These are phyloP conservation scores for Xylaria sp. DNA, from an alignment of 2,329 filamentous ascomycete genomes.

Conservation along the genomic window DNA sequence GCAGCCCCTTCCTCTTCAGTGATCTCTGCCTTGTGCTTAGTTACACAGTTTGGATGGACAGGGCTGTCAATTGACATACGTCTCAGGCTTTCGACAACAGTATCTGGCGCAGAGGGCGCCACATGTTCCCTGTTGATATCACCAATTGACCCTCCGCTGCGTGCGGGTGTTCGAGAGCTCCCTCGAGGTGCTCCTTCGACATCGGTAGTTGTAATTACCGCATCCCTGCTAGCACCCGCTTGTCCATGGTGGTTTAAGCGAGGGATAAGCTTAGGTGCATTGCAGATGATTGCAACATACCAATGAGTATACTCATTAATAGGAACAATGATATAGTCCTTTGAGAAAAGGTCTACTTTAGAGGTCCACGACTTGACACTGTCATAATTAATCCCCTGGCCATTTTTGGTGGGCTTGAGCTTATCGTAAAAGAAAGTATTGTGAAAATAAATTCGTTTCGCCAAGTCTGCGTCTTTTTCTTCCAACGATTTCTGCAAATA, in stretches of 20 bases:
- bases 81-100: conserved; percentile 41
- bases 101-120: conserved; percentile 24
- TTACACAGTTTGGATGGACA: conserved; percentile 27
- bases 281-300: conserved; percentile 96
- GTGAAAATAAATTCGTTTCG: conserved; percentile 82
- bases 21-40: conserved; percentile 40
- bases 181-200: conserved; percentile 5
- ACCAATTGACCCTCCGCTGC: not conserved
- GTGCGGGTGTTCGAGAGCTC: not conserved
- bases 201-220: conserved; percentile 34
- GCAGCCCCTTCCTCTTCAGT: conserved; percentile 26
- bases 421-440: conserved; percentile 92
- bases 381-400: conserved; percentile 79
- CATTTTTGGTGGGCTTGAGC: conserved; percentile 69
- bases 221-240: conserved; percentile 1
- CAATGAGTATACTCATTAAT: conserved; percentile 90
- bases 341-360: conserved; percentile 83
- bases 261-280: conserved; percentile 73
- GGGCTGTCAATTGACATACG: conserved; percentile 47
- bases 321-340: conserved; percentile 90
- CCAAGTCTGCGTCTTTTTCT: conserved; percentile 63
- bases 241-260: conserved; percentile 25
- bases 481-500: conserved; percentile 73
- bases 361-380: conserved; percentile 89
- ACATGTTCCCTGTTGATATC: not conserved